A percentile compares a stretch with the other conserved stretches of the same genome.
Conservation (phyloP, 2,329 filamentous ascomycete species). For the Tolypocladium amazonense region DNA sequence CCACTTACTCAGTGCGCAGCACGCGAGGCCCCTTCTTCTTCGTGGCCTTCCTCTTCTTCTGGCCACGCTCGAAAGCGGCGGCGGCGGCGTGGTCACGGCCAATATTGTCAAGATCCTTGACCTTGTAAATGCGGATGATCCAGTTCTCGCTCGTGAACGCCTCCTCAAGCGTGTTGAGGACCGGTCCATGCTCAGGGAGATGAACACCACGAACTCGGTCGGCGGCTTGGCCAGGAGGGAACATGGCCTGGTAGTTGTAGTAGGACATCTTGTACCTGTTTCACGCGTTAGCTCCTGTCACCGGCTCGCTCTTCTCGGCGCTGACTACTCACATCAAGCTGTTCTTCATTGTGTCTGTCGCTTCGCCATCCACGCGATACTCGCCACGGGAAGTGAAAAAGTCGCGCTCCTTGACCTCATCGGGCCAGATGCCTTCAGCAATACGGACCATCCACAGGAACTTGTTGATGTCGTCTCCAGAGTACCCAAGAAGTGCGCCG, state of each 20-base stretch:
- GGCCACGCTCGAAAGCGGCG: constrained; percentile 63
- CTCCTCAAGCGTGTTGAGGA: constrained; percentile 84
- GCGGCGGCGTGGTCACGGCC: constrained; percentile 71
- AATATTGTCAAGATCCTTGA: constrained; percentile 96
- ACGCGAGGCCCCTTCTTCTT: constrained; percentile 66
- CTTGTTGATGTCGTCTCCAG: constrained; percentile 98
- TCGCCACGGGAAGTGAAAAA: constrained; percentile 93
- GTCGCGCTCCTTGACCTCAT: constrained; percentile 92
- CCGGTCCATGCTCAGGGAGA: constrained; percentile 74
- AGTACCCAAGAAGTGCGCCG: constrained; percentile 90
- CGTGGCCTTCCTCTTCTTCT: constrained; percentile 69
- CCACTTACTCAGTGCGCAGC: constrained; percentile 56
- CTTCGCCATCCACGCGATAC: constrained; percentile 87
- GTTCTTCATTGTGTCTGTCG: constrained; percentile 96
- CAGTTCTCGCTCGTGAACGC: constrained; percentile 99
- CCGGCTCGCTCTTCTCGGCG: not conserved
- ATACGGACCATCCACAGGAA: constrained; percentile 99
- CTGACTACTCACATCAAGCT: constrained; percentile 78
- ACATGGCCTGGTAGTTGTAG: constrained; percentile 90
- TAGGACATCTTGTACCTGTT: constrained; percentile 99
- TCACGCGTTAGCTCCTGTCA: constrained; percentile 12
- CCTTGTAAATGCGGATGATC: constrained; percentile 99
- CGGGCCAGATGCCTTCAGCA: constrained; percentile 98
- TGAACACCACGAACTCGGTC: constrained; percentile 79
- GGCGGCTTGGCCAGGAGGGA: constrained; percentile 79